phyloP scores from a whole-genome alignment of 768 basidiomycete species.

The Boletus sp. region DNA sequence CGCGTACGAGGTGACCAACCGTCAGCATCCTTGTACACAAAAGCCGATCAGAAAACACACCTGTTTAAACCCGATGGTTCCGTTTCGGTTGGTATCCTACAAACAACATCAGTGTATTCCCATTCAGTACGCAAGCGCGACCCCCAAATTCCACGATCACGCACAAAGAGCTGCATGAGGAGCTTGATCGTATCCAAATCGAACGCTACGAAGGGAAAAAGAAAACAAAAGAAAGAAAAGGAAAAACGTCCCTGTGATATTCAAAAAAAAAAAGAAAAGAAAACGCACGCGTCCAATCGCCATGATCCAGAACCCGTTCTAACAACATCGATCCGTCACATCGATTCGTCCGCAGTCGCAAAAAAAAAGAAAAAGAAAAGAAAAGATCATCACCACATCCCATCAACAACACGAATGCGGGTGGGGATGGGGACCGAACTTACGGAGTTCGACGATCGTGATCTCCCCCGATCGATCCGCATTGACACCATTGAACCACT shows the following conservation, averaged over 20 bases:
- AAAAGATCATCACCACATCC: background rate
- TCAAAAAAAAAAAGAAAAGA: background rate
- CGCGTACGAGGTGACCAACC: too few relatives aligned
- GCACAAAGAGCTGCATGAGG: conserved; percentile 74
- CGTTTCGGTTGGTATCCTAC: conserved; percentile 68
- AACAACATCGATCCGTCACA: background rate
- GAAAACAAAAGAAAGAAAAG: background rate
- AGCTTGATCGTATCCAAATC: conserved; percentile 86
- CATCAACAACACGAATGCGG: background rate
- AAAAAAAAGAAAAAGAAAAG: too few relatives aligned
- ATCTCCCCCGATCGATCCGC: conserved; percentile 66
- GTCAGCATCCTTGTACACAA: background rate
- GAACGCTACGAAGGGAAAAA: conserved; percentile 47
- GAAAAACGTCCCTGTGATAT: background rate
- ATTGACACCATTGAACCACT: conserved; percentile 71
- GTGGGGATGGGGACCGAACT: conserved; percentile 29
- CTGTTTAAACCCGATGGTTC: conserved; percentile 79
- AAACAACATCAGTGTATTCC: background rate
- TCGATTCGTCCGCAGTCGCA: background rate
- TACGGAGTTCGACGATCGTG: conserved; percentile 62
- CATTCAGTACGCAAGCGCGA: background rate
- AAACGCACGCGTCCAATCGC: conserved; percentile 73
- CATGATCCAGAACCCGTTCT: conserved; percentile 45
- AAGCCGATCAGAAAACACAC: conserved; percentile 31
- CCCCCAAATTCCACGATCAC: conserved; percentile 17